Evolutionary conservation across 306 rosid species (phyloP), one percentile per base, ranked within the genome.

Genomic region (Psophocarpus tetragonolobus): DNA sequence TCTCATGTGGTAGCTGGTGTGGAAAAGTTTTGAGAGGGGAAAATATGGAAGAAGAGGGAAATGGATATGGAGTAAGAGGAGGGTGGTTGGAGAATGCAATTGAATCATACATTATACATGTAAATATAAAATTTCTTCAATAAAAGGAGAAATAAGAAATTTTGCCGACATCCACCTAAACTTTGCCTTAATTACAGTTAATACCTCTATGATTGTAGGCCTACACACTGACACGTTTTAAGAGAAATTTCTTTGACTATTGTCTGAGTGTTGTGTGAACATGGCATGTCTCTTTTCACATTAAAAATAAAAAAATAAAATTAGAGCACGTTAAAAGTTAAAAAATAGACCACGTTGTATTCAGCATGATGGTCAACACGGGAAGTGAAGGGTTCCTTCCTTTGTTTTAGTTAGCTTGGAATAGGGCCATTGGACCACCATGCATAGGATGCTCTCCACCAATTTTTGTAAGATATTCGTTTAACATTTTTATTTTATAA

Each of bases 1-100:
- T 60, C 45, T 63, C 85, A 82, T 82, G 58, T 50, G 18, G 14
- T 75, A 45, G 35, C 12, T 38, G 7, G 44, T 38, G 7, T 65
- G 45, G 66, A 44, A 17, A 17, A 54, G 66, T 23, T 66, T 63
- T 75, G 10, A 81, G 77, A 73, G 15, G 30, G 20, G 68, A 30
- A 1, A 21, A 0, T n/a, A 18, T 6, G 12, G 35, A 63, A n/a
- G 23, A 45, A 23, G 24, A 76, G 72, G 39, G 23, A 24, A 17
- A 2, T 14, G 27, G 11, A 35, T 27, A 14, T 1, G 7, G 42
- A 45, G 12, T 63, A n/a, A 65, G 30, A 41, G 53, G 17, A 14
- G 12, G 20, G 35, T 13, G 35, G 20, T 66, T 66, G 11, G 15
- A 39, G 23, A 41, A 21, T 41, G 35, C 21, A 39, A 66, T 13